phyloP scores from a whole-genome alignment of 805 yeast species.

The Torulaspora maleeae region DNA sequence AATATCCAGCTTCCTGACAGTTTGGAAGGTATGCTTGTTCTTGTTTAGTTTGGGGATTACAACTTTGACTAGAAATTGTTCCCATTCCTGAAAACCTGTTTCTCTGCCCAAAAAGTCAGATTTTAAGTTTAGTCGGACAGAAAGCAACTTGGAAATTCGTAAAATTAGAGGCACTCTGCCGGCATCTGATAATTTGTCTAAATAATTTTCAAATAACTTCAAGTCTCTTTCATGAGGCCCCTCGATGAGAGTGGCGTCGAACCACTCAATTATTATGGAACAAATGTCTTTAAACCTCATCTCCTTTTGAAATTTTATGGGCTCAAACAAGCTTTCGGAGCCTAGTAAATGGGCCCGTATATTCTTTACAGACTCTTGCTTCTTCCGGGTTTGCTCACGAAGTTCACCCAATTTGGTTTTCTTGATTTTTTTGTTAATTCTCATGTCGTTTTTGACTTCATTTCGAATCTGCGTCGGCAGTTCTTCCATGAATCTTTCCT shows the following conservation, averaged over 20 bases:
- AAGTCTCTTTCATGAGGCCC: conserved; percentile 43
- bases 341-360: conserved; percentile 21
- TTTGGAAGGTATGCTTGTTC: conserved; percentile 23
- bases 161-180: conserved; percentile 29
- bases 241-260: conserved; percentile 29
- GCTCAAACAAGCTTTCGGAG: conserved; percentile 24
- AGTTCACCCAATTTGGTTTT: conserved; percentile 21
- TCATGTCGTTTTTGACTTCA: conserved; percentile 55
- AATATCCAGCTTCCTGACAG: conserved; percentile 21
- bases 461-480: conserved; percentile 62
- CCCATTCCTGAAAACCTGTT: conserved; percentile 33
- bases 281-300: conserved; percentile 36
- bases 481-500: conserved; percentile 58
- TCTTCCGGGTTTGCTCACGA: conserved; percentile 15
- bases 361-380: conserved; percentile 10
- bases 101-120: conserved; percentile 7
- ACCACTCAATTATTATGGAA: conserved; percentile 38
- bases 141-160: conserved; percentile 22
- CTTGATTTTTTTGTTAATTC: conserved; percentile 24
- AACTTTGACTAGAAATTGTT: conserved; percentile 22
- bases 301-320: conserved; percentile 36
- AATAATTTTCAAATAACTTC: conserved; percentile 35
- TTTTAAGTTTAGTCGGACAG: conserved; percentile 20
- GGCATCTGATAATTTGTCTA: conserved; percentile 28
- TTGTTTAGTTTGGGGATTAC: conserved; percentile 29